Conservation (phyloP, 1,139 yeast species). For the Candida sp. region DNA sequence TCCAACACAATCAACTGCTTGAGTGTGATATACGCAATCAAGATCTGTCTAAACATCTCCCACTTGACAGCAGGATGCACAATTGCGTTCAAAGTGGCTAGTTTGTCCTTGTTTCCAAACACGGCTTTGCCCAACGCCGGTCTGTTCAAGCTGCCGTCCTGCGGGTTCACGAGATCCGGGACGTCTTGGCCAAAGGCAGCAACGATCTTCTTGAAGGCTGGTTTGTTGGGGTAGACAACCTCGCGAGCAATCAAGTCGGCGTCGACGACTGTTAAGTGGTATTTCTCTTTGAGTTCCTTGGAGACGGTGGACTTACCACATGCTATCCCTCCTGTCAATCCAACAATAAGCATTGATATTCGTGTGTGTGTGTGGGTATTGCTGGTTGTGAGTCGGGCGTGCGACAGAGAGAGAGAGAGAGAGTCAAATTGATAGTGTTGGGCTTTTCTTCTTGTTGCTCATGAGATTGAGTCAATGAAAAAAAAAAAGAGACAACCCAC, state of each 20-base stretch:
- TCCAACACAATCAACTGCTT: constrained; percentile 73
- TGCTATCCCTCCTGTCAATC: constrained; percentile 97
- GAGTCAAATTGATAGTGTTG: not conserved
- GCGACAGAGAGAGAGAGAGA: too few relatives aligned
- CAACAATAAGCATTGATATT: constrained; percentile 75
- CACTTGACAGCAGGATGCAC: constrained; percentile 90
- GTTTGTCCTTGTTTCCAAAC: constrained; percentile 65
- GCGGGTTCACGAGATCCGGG: constrained; percentile 54
- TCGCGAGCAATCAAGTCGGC: constrained; percentile 91
- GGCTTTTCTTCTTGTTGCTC: not conserved
- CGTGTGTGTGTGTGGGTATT: not conserved
- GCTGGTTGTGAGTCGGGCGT: not conserved
- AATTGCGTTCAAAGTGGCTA: constrained; percentile 65
- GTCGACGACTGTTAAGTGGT: constrained; percentile 70
- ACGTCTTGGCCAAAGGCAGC: constrained; percentile 58
- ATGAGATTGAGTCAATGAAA: not conserved
- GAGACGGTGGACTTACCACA: constrained; percentile 96
- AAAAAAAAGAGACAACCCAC: constrained; percentile 1
- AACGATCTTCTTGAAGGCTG: constrained; percentile 71
- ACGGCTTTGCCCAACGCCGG: constrained; percentile 79
- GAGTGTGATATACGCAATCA: constrained; percentile 56
- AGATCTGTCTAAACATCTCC: constrained; percentile 63
- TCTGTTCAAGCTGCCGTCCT: constrained; percentile 63
- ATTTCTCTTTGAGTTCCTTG: constrained; percentile 50
- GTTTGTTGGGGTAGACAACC: constrained; percentile 80